A percentile compares a stretch with the other conserved stretches of the same genome.
phyloP scores from a whole-genome alignment of 805 yeast genomes.

The Myxozyma kluyveri region DNA sequence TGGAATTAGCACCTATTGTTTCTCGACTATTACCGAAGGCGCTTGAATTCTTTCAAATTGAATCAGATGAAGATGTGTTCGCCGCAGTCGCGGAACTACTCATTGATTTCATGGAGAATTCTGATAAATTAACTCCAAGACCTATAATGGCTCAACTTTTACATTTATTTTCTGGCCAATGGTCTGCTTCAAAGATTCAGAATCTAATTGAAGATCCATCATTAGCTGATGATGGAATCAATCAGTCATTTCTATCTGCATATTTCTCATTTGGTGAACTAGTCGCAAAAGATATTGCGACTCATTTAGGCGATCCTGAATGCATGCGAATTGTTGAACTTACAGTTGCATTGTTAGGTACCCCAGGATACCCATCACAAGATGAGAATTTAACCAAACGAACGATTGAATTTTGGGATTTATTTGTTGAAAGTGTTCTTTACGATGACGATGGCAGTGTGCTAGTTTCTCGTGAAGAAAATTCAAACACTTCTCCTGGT shows the following conservation, averaged over 20 bases:
- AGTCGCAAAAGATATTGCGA: slow-evolving; percentile 16
- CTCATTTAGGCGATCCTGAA: not conserved
- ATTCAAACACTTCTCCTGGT: not conserved
- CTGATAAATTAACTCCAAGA: slow-evolving; percentile 15
- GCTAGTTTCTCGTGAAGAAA: not conserved
- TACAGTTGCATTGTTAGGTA: slow-evolving; percentile 8
- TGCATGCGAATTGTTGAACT: slow-evolving; percentile 13
- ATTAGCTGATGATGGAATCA: slow-evolving; percentile 38
- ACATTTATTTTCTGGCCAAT: slow-evolving; percentile 12
- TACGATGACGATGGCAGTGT: slow-evolving; percentile 15
- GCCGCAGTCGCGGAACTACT: slow-evolving; percentile 14
- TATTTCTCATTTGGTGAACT: slow-evolving; percentile 26
- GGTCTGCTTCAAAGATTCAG: slow-evolving; percentile 36
- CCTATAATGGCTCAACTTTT: slow-evolving; percentile 4
- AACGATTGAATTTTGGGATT: slow-evolving; percentile 31
- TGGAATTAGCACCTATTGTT: not conserved
- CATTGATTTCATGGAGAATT: slow-evolving; percentile 25
- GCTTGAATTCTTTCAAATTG: slow-evolving; percentile 8
- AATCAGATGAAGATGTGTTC: slow-evolving; percentile 17
- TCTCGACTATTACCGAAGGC: slow-evolving; percentile 5
- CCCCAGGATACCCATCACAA: slow-evolving; percentile 23
- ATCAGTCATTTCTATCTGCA: slow-evolving; percentile 20
- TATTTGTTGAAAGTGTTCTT: slow-evolving; percentile 20
- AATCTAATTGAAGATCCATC: slow-evolving; percentile 37
- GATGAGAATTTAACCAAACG: slow-evolving; percentile 24